A percentile compares a stretch with the other conserved stretches of the same genome.
Conservation (phyloP, 495 filamentous ascomycete genomes). For the Daldinia loculata region DNA sequence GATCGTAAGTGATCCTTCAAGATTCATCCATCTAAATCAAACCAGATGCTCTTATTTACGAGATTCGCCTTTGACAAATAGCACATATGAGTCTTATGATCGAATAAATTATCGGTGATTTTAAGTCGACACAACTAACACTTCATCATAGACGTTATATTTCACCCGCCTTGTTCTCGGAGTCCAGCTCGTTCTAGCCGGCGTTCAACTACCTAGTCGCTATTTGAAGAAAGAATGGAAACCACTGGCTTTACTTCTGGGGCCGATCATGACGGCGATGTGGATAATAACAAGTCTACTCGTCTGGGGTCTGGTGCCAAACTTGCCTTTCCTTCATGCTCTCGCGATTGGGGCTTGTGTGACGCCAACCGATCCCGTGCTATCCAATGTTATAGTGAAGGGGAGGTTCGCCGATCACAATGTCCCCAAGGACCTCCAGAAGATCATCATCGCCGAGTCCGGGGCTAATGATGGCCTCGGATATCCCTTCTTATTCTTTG, state of each 20-base stretch:
- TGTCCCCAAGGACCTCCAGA: conserved; percentile 81
- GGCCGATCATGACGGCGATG: conserved; percentile 88
- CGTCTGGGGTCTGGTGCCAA: conserved; percentile 80
- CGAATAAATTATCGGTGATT: neutral
- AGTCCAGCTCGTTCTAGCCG: conserved; percentile 88
- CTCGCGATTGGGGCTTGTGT: conserved; percentile 84
- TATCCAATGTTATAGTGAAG: conserved; percentile 91
- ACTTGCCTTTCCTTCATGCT: conserved; percentile 77
- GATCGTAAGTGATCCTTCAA: conserved; percentile 35
- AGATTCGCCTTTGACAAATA: neutral
- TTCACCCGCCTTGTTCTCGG: conserved; percentile 91
- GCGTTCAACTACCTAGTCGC: conserved; percentile 88
- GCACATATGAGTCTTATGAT: neutral
- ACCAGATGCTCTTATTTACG: neutral
- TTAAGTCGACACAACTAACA: conserved; percentile 52
- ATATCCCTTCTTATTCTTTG: conserved; percentile 88
- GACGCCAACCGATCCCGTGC: conserved; percentile 89
- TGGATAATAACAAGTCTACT: conserved; percentile 84
- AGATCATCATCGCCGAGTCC: conserved; percentile 88
- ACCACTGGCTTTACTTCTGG: conserved; percentile 76
- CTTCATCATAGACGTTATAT: conserved; percentile 65
- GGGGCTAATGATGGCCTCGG: conserved; percentile 95
- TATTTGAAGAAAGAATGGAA: conserved; percentile 86
- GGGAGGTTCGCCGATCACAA: conserved; percentile 93
- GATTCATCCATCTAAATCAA: neutral